Evolutionary conservation across 1,139 yeast species (phyloP), one percentile per base, ranked within the genome.

Genomic region (Yamadazyma epiphylla): DNA sequence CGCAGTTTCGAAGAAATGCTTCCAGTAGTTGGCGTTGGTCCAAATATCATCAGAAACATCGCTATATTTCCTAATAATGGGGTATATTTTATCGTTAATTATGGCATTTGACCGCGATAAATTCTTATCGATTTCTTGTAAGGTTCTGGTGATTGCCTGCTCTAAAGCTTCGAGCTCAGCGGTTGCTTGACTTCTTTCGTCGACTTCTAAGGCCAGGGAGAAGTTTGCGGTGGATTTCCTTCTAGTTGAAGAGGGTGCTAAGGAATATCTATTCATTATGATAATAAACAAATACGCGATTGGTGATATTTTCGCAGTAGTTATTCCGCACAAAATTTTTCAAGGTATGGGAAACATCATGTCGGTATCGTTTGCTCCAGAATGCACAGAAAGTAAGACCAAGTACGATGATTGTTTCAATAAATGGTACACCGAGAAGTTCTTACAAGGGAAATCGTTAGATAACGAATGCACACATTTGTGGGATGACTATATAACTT

Each of bases 351-450:
- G 91, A 35, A 81, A 80, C 60, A 64, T 69, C 37, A 83, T 89
- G 94, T 88, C 96, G 15, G 81, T 85, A 7, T 87, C 96, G 38
- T 85, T 91, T 68, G 97, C 97, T 25, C 96, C 96, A 14, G 97
- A 91, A 61, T 91, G 98, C 59, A 87, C 95, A 14, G 84, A 80
- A 24, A 75, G 83, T 40, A 91, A 91, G 58, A 77, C 77, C 45
- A 74, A 78, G 46, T 91, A 91, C 53, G 97, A 91, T 52, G 83
- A 81, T 50, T 91, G 98, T 56, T 91, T 91, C 64, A 88, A 87
- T 59, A 74, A 74, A 45, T 91, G 97, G 97, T 91, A 91, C 55
- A 80, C 94, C n/a, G 96, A 89, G 48, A 84, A 82, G 57, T 82
- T 82, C 48, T 64, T 82, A 39, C 74, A 79, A 48, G 89, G 89